phyloP scores from a whole-genome alignment of 2,329 filamentous ascomycete species.

The Diaporthe ampelina region DNA sequence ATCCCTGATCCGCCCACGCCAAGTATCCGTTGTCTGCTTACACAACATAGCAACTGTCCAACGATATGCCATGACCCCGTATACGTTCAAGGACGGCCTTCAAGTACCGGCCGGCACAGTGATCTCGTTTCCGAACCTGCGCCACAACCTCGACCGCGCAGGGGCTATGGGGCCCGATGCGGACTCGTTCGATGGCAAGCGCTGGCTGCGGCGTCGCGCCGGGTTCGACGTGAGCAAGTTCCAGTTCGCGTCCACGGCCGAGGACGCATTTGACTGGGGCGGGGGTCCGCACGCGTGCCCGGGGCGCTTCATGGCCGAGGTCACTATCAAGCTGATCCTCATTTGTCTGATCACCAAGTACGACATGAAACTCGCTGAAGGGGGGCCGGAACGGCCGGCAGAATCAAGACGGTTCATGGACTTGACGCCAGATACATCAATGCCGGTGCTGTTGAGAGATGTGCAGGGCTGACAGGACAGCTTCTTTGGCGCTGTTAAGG shows the following conservation, averaged over 20 bases:
- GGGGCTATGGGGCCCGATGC: constrained; percentile 33
- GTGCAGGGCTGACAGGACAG: neutral
- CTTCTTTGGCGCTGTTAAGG: neutral
- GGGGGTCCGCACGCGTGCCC: constrained; percentile 45
- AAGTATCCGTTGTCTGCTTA: neutral
- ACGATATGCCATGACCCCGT: constrained; percentile 2
- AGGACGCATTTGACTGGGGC: constrained; percentile 45
- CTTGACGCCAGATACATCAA: constrained; percentile 3
- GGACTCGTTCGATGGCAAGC: constrained; percentile 43
- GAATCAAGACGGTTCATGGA: constrained; percentile 31
- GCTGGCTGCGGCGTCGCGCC: constrained; percentile 42
- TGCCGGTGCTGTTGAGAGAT: neutral
- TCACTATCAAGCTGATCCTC: constrained; percentile 45
- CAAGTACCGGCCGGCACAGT: constrained; percentile 40
- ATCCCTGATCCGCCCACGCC: too few species aligned
- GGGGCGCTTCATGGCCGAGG: constrained; percentile 36
- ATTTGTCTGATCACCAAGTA: constrained; percentile 44
- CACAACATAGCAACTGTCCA: constrained; percentile 27
- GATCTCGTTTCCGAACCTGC: too few species aligned
- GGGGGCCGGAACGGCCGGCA: constrained; percentile 38
- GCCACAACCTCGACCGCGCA: too few species aligned
- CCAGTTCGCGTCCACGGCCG: constrained; percentile 44
- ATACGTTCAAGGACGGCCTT: constrained; percentile 41
- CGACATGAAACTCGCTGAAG: constrained; percentile 43
- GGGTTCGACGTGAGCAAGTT: constrained; percentile 43